These are phyloP conservation scores for Saccharomycopsis capsularis DNA, from an alignment of 805 yeast genomes.

Conservation along the genomic window DNA sequence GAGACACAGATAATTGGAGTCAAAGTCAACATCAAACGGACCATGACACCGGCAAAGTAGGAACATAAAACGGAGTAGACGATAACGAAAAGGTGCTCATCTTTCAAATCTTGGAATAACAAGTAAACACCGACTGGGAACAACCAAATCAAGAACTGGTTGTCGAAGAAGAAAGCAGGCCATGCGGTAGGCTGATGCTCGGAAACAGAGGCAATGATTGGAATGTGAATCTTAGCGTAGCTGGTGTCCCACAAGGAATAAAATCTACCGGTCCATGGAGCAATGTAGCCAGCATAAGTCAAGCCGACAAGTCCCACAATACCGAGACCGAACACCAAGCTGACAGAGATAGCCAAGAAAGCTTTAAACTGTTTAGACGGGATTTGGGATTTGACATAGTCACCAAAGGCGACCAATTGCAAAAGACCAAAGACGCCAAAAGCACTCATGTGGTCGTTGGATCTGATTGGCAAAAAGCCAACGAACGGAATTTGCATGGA, in stretches of 20 bases:
- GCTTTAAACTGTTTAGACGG: conserved; percentile 63
- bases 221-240: conserved; percentile 96
- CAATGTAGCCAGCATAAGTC: conserved; percentile 88
- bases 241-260: conserved; percentile 97
- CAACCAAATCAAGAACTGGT: conserved; percentile 88
- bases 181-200: conserved; percentile 99
- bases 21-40: conserved; percentile 91
- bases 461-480: conserved; percentile 92
- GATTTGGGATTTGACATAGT: conserved; percentile 68
- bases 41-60: conserved; percentile 99
- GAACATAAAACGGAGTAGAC: conserved; percentile 91
- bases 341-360: conserved; percentile 54
- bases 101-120: conserved; percentile 79
- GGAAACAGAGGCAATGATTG: conserved; percentile 96
- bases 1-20: conserved; percentile 95
- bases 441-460: conserved; percentile 98
- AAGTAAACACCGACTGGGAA: conserved; percentile 97
- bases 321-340: conserved; percentile 53
- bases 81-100: conserved; percentile 89
- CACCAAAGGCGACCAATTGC: conserved; percentile 83
- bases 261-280: conserved; percentile 99
- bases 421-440: conserved; percentile 93
- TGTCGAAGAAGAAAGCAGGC: conserved; percentile 96
- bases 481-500: conserved; percentile 99
- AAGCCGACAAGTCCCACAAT: conserved; percentile 65